Evolutionary conservation across 371 early-diverging fungal species (phyloP).

Genomic region (Thermomucor indicae-seudaticae): DNA sequence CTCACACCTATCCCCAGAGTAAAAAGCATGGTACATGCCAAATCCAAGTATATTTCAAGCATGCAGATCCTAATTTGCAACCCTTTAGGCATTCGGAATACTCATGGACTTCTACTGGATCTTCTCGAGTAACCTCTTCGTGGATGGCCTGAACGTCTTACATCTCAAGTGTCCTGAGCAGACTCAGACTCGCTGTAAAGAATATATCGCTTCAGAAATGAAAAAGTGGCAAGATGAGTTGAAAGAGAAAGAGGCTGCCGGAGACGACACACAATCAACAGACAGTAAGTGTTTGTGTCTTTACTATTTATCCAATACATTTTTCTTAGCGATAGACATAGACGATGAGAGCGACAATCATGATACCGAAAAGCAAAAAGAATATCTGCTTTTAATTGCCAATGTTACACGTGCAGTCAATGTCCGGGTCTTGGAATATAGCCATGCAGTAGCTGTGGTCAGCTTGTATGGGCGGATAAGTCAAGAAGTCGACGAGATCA

Average conservation of each 20-base stretch:
- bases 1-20: slow-evolving; percentile 18
- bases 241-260: neutral
- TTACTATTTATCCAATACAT: no score
- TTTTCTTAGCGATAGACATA: no score
- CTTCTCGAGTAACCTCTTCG: slow-evolving; percentile 51
- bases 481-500: slow-evolving; percentile 41
- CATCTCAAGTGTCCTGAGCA: slow-evolving; percentile 31
- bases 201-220: slow-evolving; percentile 5
- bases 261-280: no score
- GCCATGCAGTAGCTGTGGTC: slow-evolving; percentile 26
- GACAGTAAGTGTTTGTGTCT: no score
- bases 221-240: slow-evolving; percentile 7
- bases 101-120: slow-evolving; percentile 55
- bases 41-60: neutral
- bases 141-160: slow-evolving; percentile 23
- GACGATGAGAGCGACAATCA: slow-evolving; percentile 6
- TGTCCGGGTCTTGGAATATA: slow-evolving; percentile 38
- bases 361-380: neutral
- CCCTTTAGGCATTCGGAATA: slow-evolving; percentile 37
- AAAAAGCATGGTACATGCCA: slow-evolving; percentile 10
- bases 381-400: slow-evolving; percentile 14
- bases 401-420: slow-evolving; percentile 32
- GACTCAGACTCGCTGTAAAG: slow-evolving; percentile 26
- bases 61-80: neutral
- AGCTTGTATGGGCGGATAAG: slow-evolving; percentile 41